Evolutionary conservation across 257 asterid genomes (phyloP).

Genomic region (Solanum rostratum): DNA sequence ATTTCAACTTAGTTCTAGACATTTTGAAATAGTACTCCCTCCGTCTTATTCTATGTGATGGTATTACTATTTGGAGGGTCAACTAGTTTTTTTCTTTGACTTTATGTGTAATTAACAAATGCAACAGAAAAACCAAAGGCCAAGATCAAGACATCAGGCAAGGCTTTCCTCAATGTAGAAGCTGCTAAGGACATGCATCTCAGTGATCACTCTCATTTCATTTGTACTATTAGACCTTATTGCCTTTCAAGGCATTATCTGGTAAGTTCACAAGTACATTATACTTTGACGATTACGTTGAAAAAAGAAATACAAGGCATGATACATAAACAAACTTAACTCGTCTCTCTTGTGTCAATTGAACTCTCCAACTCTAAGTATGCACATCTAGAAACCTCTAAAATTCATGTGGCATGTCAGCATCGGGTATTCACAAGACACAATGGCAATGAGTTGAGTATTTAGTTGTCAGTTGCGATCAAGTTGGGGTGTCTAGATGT

Average conservation of each 20-base stretch:
- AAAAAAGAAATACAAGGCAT: not conserved
- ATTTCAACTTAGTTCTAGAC: too few species aligned
- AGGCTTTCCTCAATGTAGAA: not conserved
- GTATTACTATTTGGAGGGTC: too few species aligned
- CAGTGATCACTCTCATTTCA: not conserved
- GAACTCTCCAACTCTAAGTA: too few species aligned
- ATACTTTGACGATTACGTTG: not conserved
- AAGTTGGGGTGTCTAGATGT: too few species aligned
- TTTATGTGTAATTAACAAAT: not conserved
- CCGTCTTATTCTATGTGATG: too few species aligned
- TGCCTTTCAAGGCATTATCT: not conserved
- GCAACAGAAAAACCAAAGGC: not conserved
- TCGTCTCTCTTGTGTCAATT: too few species aligned
- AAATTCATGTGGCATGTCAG: too few species aligned
- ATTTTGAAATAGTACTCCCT: too few species aligned
- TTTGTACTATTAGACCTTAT: not conserved
- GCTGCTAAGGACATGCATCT: not conserved
- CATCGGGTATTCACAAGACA: too few species aligned
- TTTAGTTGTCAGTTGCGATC: too few species aligned
- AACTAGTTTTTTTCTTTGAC: not conserved
- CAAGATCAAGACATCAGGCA: not conserved
- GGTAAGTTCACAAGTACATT: not conserved
- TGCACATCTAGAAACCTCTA: too few species aligned
- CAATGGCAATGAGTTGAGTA: rapidly evolving
- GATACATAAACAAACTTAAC: too few species aligned